Conservation (phyloP, 805 yeast species). For the Yamadazyma phyllophila region DNA sequence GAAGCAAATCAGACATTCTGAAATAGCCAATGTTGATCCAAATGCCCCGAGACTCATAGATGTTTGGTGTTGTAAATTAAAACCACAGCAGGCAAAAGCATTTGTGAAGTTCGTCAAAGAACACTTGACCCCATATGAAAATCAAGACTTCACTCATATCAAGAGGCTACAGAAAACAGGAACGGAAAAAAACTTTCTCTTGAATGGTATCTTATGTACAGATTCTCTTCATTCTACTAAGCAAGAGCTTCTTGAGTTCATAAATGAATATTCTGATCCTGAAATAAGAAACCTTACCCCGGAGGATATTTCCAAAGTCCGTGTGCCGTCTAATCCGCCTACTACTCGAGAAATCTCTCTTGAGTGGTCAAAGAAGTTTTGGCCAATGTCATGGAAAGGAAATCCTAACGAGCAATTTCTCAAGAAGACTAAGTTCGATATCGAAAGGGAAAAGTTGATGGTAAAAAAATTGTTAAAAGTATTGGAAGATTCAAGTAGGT, state of each 20-base stretch:
- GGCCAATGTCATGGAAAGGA: constrained; percentile 97
- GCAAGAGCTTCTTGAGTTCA: constrained; percentile 23
- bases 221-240: constrained; percentile 24
- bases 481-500: constrained; percentile 4
- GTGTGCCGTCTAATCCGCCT: constrained; percentile 66
- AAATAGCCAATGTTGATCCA: constrained; percentile 14
- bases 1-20: constrained; percentile 41
- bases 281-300: constrained; percentile 10
- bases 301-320: constrained; percentile 11
- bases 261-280: constrained; percentile 9
- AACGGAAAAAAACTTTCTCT: constrained; percentile 1
- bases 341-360: constrained; percentile 62
- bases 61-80: constrained; percentile 51
- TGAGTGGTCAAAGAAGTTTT: constrained; percentile 63
- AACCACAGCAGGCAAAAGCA: constrained; percentile 32
- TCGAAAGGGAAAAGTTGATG: constrained; percentile 36
- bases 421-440: constrained; percentile 52
- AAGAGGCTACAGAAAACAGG: constrained; percentile 51
- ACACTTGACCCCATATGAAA: constrained; percentile 26
- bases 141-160: constrained; percentile 37
- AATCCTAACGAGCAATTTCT: constrained; percentile 75
- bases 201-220: constrained; percentile 51
- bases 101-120: constrained; percentile 27
- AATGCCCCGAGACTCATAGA: constrained; percentile 27
- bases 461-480: constrained; percentile 11